Conservation (phyloP, 805 yeast species). For the Saccharomyces mikatae region DNA sequence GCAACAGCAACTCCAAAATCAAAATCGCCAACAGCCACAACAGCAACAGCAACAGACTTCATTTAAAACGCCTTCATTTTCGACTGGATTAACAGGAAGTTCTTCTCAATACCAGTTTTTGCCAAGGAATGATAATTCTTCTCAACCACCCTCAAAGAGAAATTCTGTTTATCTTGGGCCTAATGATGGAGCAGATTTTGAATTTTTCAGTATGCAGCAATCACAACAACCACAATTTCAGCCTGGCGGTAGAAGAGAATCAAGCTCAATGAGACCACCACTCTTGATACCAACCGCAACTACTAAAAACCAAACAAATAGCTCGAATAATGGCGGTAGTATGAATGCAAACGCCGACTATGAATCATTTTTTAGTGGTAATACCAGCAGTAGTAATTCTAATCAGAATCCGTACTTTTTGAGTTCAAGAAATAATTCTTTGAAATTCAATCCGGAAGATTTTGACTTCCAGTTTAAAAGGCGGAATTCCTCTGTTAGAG, state of each 20-base stretch:
- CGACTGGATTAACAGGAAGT: conserved; percentile 6
- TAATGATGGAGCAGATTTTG: conserved; percentile 19
- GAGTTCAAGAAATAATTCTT: conserved; percentile 25
- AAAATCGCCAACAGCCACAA: conserved; percentile 1
- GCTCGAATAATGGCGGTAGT: neutral
- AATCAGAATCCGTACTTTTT: conserved; percentile 7
- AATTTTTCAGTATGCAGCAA: conserved; percentile 11
- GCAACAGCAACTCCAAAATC: neutral
- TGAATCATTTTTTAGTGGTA: neutral
- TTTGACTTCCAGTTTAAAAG: conserved; percentile 28
- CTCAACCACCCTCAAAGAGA: conserved; percentile 21
- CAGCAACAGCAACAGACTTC: conserved; percentile 24
- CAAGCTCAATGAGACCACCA: conserved; percentile 21
- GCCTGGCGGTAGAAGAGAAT: conserved; percentile 3
- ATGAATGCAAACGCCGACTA: neutral
- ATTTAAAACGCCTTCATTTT: conserved; percentile 21
- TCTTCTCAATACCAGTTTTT: conserved; percentile 3
- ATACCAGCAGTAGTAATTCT: conserved; percentile 1
- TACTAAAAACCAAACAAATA: conserved; percentile 1
- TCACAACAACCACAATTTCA: neutral
- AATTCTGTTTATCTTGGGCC: conserved; percentile 20
- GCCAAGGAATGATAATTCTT: conserved; percentile 6
- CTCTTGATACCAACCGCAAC: conserved; percentile 11
- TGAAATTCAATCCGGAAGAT: conserved; percentile 26
- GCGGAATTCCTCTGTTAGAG: conserved; percentile 27